Base-by-base conservation (phyloP, 2,329 filamentous ascomycete species). In the Cladophialophora chaetospira region DNA sequence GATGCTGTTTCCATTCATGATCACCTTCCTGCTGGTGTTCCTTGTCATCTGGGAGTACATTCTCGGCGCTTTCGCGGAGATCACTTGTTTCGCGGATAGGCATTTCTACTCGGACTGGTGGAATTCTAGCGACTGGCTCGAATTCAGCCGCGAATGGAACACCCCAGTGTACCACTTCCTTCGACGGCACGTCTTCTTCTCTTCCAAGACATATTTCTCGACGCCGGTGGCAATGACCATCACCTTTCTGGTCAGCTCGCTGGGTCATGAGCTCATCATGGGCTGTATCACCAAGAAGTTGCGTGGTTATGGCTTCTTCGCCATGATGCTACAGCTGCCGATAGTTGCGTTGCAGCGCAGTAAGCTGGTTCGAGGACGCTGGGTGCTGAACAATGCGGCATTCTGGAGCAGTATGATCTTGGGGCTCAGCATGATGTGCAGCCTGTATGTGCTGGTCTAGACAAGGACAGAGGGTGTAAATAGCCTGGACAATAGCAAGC, bases 11-110 rank as follows among this genome's bases (percentile, higher is more conserved):
- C 94, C 94, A 2, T 99, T 97, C 73, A 97, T 97, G 90, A 82
- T 97, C 60, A 96, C 88, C 3, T 95, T 97, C 71, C 79, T 97
- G 3, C 85, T 97, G 45, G 92, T 97, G 53, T 99, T 99, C 77
- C 85, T 99, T 57, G 91, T 97, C 72, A 97, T 97, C 67, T 99
- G 97, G 72, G 94, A 99, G 73, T 99, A 97, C 73, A 83, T 96
- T 9, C 84, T 97, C 29, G 94, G 93, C 56, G 92, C 92, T 45
- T 96, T 95, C 68, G 94, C 92, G 11, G 94, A 99, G 72, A 89
- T 97, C 65, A 96, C 92, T 15, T 82, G 87, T 66, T 97, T 97
- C 72, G 93, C 88, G 50, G 94, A 97, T 72, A 86, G 93, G 36
- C 90, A 94, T 73, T 97, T 97, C 77, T 99, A 97, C 77, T 79